A percentile compares a stretch with the other conserved stretches of the same genome.
Evolutionary conservation across 345 rosid genomes (phyloP).

Genomic region (Odontarrhena argentea): DNA sequence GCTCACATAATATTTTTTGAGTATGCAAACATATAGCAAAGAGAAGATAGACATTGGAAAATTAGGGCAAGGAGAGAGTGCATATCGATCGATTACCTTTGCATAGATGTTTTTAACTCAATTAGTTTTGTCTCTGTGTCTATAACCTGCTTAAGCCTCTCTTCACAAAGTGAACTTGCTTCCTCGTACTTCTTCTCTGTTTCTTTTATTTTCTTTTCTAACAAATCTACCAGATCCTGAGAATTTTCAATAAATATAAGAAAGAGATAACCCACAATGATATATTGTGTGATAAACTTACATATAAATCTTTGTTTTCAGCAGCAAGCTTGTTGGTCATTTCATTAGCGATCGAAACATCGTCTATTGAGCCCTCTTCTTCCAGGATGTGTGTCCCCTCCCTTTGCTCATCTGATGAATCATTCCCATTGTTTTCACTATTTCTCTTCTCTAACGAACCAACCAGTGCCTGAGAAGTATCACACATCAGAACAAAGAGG

Average conservation of each 20-base stretch:
- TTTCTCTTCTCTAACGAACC: slow-evolving; percentile 66
- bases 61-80: slow-evolving; percentile 17
- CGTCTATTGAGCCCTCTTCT: slow-evolving; percentile 27
- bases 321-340: slow-evolving; percentile 60
- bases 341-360: slow-evolving; percentile 48
- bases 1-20: slow-evolving; percentile 1
- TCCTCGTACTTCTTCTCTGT: slow-evolving; percentile 84
- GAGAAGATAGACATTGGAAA: slow-evolving; percentile 2
- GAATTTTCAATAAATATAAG: slow-evolving; percentile 23
- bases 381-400: slow-evolving; percentile 24
- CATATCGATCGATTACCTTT: slow-evolving; percentile 51
- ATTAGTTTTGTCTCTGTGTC: slow-evolving; percentile 82
- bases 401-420: slow-evolving; percentile 32
- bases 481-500: slow-evolving; percentile 23
- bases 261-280: slow-evolving; percentile 17
- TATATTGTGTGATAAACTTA: slow-evolving; percentile 26
- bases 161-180: slow-evolving; percentile 71
- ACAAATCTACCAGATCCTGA: slow-evolving; percentile 62
- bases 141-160: slow-evolving; percentile 73
- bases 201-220: slow-evolving; percentile 78
- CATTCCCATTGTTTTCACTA: slow-evolving; percentile 66
- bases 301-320: slow-evolving; percentile 90
- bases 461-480: slow-evolving; percentile 55
- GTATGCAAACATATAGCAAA: slow-evolving; percentile 13
- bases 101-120: slow-evolving; percentile 82